Conservation (phyloP, 345 rosid species). For the Combretum micranthum region DNA sequence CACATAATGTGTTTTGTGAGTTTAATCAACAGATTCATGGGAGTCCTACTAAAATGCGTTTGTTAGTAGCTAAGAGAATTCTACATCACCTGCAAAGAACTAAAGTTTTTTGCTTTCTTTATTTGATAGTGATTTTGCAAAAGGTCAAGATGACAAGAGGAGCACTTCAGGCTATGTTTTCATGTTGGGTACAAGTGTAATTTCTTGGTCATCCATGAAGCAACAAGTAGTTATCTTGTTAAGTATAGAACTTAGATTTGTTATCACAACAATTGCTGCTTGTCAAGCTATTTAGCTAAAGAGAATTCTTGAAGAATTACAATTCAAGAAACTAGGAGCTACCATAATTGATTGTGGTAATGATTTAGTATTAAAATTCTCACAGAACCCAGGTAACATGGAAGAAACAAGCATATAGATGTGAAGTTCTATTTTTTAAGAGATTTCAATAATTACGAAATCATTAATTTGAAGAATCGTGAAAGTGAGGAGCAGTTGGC, state of each 20-base stretch:
- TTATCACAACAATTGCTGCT: neutral
- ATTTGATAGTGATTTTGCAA: neutral
- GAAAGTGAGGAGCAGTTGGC: too few species aligned
- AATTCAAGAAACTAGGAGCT: neutral
- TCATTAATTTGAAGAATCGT: too few species aligned
- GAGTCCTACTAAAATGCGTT: too few species aligned
- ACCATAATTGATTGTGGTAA: neutral
- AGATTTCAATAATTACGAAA: too few species aligned
- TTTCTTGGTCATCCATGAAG: conserved; percentile 3
- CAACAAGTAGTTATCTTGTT: neutral
- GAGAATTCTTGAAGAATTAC: neutral
- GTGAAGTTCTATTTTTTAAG: too few species aligned
- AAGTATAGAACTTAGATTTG: neutral
- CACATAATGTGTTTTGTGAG: too few species aligned
- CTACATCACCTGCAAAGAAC: too few species aligned
- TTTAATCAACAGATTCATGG: too few species aligned
- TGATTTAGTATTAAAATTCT: neutral
- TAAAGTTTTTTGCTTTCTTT: neutral
- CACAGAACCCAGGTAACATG: conserved; percentile 1
- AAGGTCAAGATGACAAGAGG: neutral
- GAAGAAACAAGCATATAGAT: conserved; percentile 1
- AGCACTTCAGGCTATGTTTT: neutral
- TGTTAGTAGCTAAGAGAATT: too few species aligned
- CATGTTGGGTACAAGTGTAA: neutral
- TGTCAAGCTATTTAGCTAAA: conserved; percentile 2